Conservation (phyloP, 2,329 filamentous ascomycete species). For the Triangularia verruculosa region DNA sequence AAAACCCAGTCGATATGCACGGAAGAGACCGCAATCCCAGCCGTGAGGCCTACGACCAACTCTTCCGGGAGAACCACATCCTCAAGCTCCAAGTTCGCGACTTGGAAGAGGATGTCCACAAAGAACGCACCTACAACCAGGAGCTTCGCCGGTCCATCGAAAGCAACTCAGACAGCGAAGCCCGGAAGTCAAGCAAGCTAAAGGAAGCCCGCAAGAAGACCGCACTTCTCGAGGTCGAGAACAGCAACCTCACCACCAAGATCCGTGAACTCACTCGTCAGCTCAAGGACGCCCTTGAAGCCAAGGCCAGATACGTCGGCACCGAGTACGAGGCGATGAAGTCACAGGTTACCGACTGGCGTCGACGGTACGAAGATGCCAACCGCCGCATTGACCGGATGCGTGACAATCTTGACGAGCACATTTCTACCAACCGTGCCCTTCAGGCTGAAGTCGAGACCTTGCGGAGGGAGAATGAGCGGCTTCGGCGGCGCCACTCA, state of each 20-base stretch:
- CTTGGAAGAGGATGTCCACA: slow-evolving; percentile 37
- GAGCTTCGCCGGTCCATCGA: slow-evolving; percentile 39
- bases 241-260: slow-evolving; percentile 33
- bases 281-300: slow-evolving; percentile 29
- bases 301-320: slow-evolving; percentile 18
- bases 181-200: slow-evolving; percentile 33
- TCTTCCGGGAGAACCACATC: slow-evolving; percentile 30
- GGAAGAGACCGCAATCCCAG: slow-evolving; percentile 22
- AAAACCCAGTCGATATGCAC: slow-evolving; percentile 19
- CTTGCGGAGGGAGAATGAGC: slow-evolving; percentile 28
- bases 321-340: slow-evolving; percentile 34
- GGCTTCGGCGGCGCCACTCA: not conserved
- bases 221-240: slow-evolving; percentile 38
- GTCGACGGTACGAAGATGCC: slow-evolving; percentile 27
- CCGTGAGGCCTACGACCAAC: slow-evolving; percentile 23
- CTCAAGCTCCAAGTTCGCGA: slow-evolving; percentile 38
- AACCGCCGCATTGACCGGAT: slow-evolving; percentile 22
- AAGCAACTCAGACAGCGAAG: slow-evolving; percentile 31
- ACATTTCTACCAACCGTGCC: slow-evolving; percentile 29
- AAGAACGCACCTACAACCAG: slow-evolving; percentile 37
- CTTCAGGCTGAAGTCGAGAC: slow-evolving; percentile 32
- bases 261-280: slow-evolving; percentile 37
- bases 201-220: slow-evolving; percentile 36
- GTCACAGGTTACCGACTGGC: slow-evolving; percentile 31
- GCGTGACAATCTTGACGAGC: slow-evolving; percentile 27